Base-by-base conservation (phyloP, 192 early-diverging fungal species). In the Allomyces macrogynus region DNA sequence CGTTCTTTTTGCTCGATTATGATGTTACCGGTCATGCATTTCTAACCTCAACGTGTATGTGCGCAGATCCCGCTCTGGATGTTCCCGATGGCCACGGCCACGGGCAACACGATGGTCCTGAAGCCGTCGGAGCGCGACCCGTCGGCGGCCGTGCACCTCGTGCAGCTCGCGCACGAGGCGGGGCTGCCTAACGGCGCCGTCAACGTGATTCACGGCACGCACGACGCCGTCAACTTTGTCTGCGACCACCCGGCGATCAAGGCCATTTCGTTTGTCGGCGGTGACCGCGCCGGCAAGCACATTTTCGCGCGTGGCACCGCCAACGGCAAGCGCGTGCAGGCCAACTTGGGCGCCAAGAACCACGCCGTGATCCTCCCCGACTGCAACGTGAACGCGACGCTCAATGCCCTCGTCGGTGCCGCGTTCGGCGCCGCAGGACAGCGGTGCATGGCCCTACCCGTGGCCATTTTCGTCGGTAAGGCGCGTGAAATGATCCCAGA, bases 361-460 rank as follows among this genome's bases (percentile, higher is more conserved):
- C 94, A 97, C 73, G 94, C 90, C 42, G 86, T 97, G 9, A 81
- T 97, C 62, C 74, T 97, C 77, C 86, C 90, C 16, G 94, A 97
- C 67, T 90, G 92, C 63, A 89, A 92, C 80, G 91, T 89, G 79
- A 90, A 97, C 76, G 83, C 89, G 67, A 84, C 94, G n/a, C 79
- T 97, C 57, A 94, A 95, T 73, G 81, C 84, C 66, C 83, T 97
- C 54, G 78, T 85, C 27, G 92, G 94, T 22, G 92, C 94, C 32
- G 92, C 94, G 24, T 97, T 97, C 71, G 94, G 94, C 64, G 92
- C 92, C n/a, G 92, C 92, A 27, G 94, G 94, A 57, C 92, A 93
- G 77, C 86, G 94, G 16, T 97, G 94, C 77, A 97, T 97, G 94
- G 94, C 94, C 63, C 83, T 97, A 9, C 90, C 89, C 44, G 92